phyloP scores from a whole-genome alignment of 305 asterid genomes.

The Nicotiana rustica region DNA sequence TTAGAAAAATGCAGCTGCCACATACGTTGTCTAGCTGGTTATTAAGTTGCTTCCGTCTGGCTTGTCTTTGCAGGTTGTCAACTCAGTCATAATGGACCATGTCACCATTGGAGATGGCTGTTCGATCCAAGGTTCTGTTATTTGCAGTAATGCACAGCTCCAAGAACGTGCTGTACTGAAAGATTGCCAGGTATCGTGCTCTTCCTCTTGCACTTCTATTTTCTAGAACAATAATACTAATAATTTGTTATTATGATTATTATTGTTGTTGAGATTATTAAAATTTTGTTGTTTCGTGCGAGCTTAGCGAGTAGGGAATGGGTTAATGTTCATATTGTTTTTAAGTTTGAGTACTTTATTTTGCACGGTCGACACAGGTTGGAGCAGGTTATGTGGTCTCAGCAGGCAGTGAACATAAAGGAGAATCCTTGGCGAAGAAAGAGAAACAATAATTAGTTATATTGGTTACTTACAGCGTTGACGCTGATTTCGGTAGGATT shows the following conservation, averaged over 20 bases:
- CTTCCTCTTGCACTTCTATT: slow-evolving; percentile 32
- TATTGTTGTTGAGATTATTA: background rate
- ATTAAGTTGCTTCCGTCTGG: slow-evolving; percentile 16
- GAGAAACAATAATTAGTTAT: slow-evolving; percentile 54
- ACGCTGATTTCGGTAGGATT: background rate
- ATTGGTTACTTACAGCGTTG: background rate
- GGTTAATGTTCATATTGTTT: background rate
- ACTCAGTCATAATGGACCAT: slow-evolving; percentile 90
- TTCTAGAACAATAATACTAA: background rate
- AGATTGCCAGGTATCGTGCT: slow-evolving; percentile 77
- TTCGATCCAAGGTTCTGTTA: slow-evolving; percentile 87
- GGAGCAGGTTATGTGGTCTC: slow-evolving; percentile 94
- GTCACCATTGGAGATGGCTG: slow-evolving; percentile 93
- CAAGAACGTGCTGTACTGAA: slow-evolving; percentile 88
- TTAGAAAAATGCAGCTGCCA: background rate
- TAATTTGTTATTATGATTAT: background rate
- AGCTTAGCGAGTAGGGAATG: background rate
- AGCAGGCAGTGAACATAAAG: slow-evolving; percentile 83
- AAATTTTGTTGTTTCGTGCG: background rate
- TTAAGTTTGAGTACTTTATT: background rate
- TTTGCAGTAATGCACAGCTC: slow-evolving; percentile 91
- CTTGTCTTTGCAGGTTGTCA: slow-evolving; percentile 65
- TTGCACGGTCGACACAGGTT: slow-evolving; percentile 54
- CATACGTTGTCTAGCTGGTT: background rate
- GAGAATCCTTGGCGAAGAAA: slow-evolving; percentile 91